Percentiles rank a stretch among this genome's conserved stretches.
These are phyloP conservation scores for Thozetella sp. DNA, from an alignment of 495 filamentous ascomycete species.

Conservation along the genomic window DNA sequence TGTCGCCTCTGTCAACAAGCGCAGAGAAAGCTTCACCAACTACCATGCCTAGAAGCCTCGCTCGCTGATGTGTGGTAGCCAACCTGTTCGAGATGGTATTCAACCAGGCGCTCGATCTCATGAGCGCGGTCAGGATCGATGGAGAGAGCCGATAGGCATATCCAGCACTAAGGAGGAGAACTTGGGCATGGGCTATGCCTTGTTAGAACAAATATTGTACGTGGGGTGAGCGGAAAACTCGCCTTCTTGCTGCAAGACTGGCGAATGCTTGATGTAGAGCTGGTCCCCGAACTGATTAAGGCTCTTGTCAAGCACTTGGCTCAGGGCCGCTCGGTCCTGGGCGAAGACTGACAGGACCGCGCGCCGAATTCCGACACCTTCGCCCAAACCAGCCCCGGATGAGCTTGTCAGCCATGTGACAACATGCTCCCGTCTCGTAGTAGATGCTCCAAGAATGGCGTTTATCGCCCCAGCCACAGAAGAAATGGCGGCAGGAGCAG, in stretches of 20 bases:
- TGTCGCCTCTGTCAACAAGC: conserved; percentile 74
- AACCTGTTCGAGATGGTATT: conserved; percentile 85
- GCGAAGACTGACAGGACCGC: conserved; percentile 64
- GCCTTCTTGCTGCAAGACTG: conserved; percentile 87
- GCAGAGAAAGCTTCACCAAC: conserved; percentile 81
- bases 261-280: conserved; percentile 82
- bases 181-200: conserved; percentile 68
- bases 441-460: conserved; percentile 31
- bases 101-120: conserved; percentile 72
- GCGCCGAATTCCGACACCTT: conserved; percentile 62
- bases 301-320: conserved; percentile 63
- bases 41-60: conserved; percentile 87
- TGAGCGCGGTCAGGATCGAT: conserved; percentile 59
- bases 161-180: conserved; percentile 76
- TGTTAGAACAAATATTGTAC: conserved; percentile 24
- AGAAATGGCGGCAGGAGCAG: conserved; percentile 38
- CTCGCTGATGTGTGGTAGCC: conserved; percentile 69
- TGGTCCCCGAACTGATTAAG: conserved; percentile 80
- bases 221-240: conserved; percentile 13
- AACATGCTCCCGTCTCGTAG: conserved; percentile 50
- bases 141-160: conserved; percentile 67
- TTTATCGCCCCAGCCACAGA: conserved; percentile 48
- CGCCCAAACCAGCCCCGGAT: conserved; percentile 66
- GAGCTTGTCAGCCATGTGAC: conserved; percentile 69
- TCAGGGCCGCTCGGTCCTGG: conserved; percentile 52